Conservation (phyloP, 495 filamentous ascomycete species). For the Hypoxylon subgilvum region DNA sequence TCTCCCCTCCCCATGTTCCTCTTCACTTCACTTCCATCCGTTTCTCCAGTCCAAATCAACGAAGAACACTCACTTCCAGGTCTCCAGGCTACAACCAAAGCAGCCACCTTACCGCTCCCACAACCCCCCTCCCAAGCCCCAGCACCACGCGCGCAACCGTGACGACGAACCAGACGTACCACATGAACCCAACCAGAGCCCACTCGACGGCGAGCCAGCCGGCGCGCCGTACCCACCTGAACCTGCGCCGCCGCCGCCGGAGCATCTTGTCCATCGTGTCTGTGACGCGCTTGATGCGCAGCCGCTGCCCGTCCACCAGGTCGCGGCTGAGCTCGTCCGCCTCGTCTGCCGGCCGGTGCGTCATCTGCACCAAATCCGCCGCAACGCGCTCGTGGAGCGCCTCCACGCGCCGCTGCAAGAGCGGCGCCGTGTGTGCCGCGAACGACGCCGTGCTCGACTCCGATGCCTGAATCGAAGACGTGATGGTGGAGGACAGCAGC, state of each 20-base stretch:
- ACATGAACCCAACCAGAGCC: slow-evolving; percentile 78
- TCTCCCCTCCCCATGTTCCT: neutral
- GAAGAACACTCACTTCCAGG: neutral
- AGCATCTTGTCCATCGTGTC: slow-evolving; percentile 80
- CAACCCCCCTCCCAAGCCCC: slow-evolving; percentile 62
- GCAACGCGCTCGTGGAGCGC: slow-evolving; percentile 43
- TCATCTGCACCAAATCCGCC: slow-evolving; percentile 58
- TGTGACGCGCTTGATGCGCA: slow-evolving; percentile 76
- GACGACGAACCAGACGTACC: slow-evolving; percentile 83
- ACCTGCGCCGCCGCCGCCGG: slow-evolving; percentile 66
- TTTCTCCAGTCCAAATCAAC: no score
- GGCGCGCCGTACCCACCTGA: slow-evolving; percentile 71
- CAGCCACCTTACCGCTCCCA: slow-evolving; percentile 71
- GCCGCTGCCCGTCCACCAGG: slow-evolving; percentile 72
- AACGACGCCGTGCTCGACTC: slow-evolving; percentile 59
- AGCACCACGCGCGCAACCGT: slow-evolving; percentile 68
- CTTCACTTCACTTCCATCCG: neutral
- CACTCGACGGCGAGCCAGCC: slow-evolving; percentile 79
- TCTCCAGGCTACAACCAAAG: slow-evolving; percentile 80
- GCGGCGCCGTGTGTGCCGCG: slow-evolving; percentile 37
- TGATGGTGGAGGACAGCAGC: slow-evolving; percentile 63
- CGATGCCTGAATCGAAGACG: slow-evolving; percentile 59
- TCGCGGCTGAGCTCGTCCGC: slow-evolving; percentile 77
- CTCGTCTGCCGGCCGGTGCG: slow-evolving; percentile 70
- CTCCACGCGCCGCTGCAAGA: slow-evolving; percentile 47